Base-by-base conservation (phyloP, 495 filamentous ascomycete species). In the Aspergillus conjunctus region DNA sequence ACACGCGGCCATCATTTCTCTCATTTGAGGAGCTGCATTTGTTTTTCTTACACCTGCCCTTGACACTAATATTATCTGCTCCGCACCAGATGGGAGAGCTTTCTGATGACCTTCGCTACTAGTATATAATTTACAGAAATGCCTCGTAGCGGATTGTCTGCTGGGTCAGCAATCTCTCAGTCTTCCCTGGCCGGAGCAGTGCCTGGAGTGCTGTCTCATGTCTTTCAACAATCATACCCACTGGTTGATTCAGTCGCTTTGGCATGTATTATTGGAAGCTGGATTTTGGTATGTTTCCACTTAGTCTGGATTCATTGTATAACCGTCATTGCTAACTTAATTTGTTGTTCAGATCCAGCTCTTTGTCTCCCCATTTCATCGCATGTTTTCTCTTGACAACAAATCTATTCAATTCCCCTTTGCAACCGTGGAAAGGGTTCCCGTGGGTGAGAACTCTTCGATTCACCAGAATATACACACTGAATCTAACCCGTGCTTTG, bases 231-330 rank as follows among this genome's bases (percentile, higher is more conserved):
- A 70, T 90, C 91, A 1, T 96, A 97, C 75, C 66, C 66, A 7
- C 87, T 88, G 14, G 83, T 90, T 9, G 95, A 98, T 71, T 97
- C 93, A 73, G 69, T 96, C 44, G 93, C 90, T 30, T 82, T 97
- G 52, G 79, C 80, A 3, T 66, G 91, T 31, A 80, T 98, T 17
- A 63, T 89, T 8, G 75, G 77, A 15, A 85, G 80, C 45, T 94
- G 90, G 74, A 59, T 90, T 14, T 56, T 91, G 31, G 89, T 92
- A 56, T 34, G 83, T 62, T 32, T 34, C 14, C 20, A 17, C 31
- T 37, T 71, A 11, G 5, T 5, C 26, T 4, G 15, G 21, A 7
- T 7, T 17, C 51, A 48, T 0, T 50, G 3, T 39, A 49, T 54
- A 14, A 17, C 12, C 15, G 10, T 17, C 26, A n/a, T 33, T n/a